Conservation (phyloP, 148 eudicot species). For the Vaccinium corymbosum region DNA sequence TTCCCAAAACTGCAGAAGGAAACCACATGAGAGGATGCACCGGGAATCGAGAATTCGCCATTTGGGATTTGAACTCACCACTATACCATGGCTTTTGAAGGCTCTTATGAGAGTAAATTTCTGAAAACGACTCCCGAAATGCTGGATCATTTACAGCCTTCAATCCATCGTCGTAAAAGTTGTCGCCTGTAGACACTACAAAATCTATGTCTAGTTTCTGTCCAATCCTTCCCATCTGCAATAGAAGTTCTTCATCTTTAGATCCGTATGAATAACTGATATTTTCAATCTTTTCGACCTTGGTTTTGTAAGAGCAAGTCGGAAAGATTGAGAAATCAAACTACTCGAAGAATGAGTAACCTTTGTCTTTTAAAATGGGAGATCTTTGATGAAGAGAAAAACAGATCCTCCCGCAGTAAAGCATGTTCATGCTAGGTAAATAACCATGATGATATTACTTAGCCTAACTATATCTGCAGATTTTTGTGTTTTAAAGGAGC, state of each 20-base stretch:
- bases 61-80: slow-evolving; percentile 32
- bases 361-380: no score
- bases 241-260: background rate
- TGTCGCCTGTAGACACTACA: slow-evolving; percentile 77
- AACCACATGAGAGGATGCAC: background rate
- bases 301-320: no score
- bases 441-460: background rate
- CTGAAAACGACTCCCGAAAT: slow-evolving; percentile 55
- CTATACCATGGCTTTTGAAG: slow-evolving; percentile 72
- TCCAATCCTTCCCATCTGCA: slow-evolving; percentile 74
- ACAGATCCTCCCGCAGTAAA: background rate
- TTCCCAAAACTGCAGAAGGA: slow-evolving; percentile 55
- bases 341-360: no score
- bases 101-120: slow-evolving; percentile 68
- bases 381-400: no score
- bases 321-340: no score
- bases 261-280: background rate
- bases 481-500: no score
- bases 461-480: background rate
- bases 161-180: slow-evolving; percentile 70
- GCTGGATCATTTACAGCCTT: slow-evolving; percentile 54
- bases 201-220: slow-evolving; percentile 59
- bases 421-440: background rate
- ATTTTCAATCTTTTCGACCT: no score
- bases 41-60: background rate